A percentile compares a stretch with the other conserved stretches of the same genome.
Evolutionary conservation across 495 filamentous ascomycete species (phyloP).

Genomic region (Penicillium bialowiezense): DNA sequence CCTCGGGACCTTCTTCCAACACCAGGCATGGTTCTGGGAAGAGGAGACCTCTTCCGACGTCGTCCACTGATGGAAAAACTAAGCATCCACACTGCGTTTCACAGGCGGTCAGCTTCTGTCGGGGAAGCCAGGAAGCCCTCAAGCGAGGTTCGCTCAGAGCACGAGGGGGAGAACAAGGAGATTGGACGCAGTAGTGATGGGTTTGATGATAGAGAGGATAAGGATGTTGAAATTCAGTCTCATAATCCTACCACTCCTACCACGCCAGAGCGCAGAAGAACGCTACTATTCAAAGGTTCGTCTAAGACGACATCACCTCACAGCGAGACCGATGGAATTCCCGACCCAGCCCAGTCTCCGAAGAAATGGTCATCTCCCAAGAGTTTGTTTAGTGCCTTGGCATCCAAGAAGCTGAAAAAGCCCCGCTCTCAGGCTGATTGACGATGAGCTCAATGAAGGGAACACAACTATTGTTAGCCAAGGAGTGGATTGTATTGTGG

Average conservation of each 20-base stretch:
- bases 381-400: slow-evolving; percentile 16
- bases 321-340: slow-evolving; percentile 18
- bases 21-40: slow-evolving; percentile 73
- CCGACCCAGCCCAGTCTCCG: slow-evolving; percentile 15
- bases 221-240: slow-evolving; percentile 12
- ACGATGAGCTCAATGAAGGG: slow-evolving; percentile 52
- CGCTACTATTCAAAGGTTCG: slow-evolving; percentile 14
- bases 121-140: slow-evolving; percentile 10
- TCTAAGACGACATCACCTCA: slow-evolving; percentile 12
- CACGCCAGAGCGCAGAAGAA: slow-evolving; percentile 16
- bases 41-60: slow-evolving; percentile 59
- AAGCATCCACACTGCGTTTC: slow-evolving; percentile 44
- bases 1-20: slow-evolving; percentile 78
- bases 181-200: slow-evolving; percentile 7
- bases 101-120: slow-evolving; percentile 33
- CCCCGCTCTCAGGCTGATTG: slow-evolving; percentile 56
- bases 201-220: slow-evolving; percentile 6
- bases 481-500: too few relatives aligned
- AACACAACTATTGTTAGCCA: slow-evolving; percentile 54
- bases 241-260: slow-evolving; percentile 13
- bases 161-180: slow-evolving; percentile 16
- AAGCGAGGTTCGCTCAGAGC: slow-evolving; percentile 12
- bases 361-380: slow-evolving; percentile 26
- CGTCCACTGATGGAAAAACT: slow-evolving; percentile 81
- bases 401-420: slow-evolving; percentile 36